Base-by-base conservation (phyloP, 371 early-diverging fungal genomes). In the Rhizopus microsporus region DNA sequence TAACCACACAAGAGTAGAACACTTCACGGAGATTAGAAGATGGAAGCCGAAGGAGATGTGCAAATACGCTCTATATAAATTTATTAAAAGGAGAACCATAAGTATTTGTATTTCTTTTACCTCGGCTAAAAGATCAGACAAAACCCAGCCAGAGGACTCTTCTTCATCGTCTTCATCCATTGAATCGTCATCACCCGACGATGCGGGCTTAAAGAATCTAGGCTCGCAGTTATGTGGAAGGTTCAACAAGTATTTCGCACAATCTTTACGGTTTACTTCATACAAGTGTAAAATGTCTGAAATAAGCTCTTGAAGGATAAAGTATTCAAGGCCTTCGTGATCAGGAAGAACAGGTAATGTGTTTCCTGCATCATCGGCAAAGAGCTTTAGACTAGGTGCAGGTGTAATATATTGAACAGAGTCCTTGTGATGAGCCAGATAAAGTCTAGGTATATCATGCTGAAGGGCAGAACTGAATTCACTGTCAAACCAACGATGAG, bases 201-300 rank as follows among this genome's bases (percentile, higher is more conserved):
- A 37, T n/a, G 51, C 13, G 9, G 79, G 54, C 54, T 82, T 81
- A 35, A 89, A 84, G 5, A 82, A 81, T 2, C 78, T 80, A 17
- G 85, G 66, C 43, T 74, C 74, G 56, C 84, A 86, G 13, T 73
- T 78, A 49, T 80, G 73, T 32, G 77, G 77, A 56, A 90, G 70
- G 57, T 79, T 81, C 56, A 89, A 63, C 17, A 92, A 59, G 61
- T 85, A 88, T 52, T 82, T 84, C 43, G 86, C 85, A 63, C 91
- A 89, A 66, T 92, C 93, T 72, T 89, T 89, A 56, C 91, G 90
- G 67, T 91, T 91, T 37, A 82, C 74, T 61, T 90, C 88, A 55
- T 91, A 92, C 46, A 93, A 75, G 37, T 85, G 74, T 23, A 95
- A 68, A 1, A 86, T 88, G 65, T 97, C 97, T 1, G 77, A 60